Evolutionary conservation across 1,139 yeast species (phyloP), one percentile per base, ranked within the genome.

Genomic region (Blastobotrys malaysiensis): DNA sequence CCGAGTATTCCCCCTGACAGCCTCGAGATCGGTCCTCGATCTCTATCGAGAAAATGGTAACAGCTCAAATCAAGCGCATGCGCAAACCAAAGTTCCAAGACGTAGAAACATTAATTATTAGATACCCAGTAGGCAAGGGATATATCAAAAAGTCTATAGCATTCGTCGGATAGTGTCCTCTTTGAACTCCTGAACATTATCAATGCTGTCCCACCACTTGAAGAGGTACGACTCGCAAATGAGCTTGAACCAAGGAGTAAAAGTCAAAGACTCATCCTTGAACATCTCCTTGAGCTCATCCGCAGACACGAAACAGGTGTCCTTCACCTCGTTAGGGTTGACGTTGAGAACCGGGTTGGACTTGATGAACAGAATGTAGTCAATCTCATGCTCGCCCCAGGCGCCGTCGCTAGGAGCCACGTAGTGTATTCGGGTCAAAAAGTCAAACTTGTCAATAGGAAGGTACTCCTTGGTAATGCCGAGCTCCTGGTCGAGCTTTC

Each of bases 351-450:
- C 67, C 48, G 90, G 83, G 59, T 79, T 76, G 27, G 90, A 74
- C 66, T 78, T 81, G 65, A 87, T 83, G 59, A 93, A 84, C 66
- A 95, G 78, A 63, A 93, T 95, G 72, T 93, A 93, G 72, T 93
- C 99, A 61, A 93, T 87, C 72, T 93, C 99, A 68, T 93, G 99
- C 70, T 93, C 99, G 51, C 98, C 99, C 99, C 99, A 93, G 56
- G 82, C 80, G 24, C 88, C 90, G 61, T 78, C 78, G 62, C 86
- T 80, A 43, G 97, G 93, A 7, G 97, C 89, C 75, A 84, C 86
- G 73, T 93, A 93, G 73, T 93, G 99, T 63, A 93, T 93, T 74
- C 99, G 82, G 31, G 97, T 93, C 67, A 93, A 77, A 70, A 84
- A 93, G 57, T 86, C 80, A 74, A 93, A 91, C 52, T 82, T 77